A percentile compares a stretch with the other conserved stretches of the same genome.
These are phyloP conservation scores for Smittium culicis DNA, from an alignment of 371 early-diverging fungal genomes.

Conservation along the genomic window DNA sequence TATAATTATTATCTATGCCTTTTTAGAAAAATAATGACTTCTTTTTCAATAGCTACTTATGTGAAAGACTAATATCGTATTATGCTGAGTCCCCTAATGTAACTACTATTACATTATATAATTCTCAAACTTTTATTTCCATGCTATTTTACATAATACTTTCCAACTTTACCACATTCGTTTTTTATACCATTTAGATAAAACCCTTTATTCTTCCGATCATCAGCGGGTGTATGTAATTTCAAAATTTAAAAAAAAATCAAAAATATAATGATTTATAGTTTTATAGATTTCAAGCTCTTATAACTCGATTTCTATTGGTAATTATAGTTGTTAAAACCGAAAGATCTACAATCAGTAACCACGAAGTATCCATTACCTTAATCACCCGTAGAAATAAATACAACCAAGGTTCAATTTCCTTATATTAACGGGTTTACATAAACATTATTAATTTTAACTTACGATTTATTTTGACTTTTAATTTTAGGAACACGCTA, in stretches of 20 bases:
- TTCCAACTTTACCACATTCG: neutral
- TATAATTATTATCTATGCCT: neutral
- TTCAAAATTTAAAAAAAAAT: neutral
- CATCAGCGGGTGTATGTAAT: conserved; percentile 53
- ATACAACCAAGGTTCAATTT: conserved; percentile 16
- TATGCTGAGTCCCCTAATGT: neutral
- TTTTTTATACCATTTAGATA: neutral
- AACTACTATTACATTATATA: no score
- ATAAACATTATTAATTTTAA: conserved; percentile 37
- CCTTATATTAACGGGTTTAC: no score
- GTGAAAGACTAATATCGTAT: conserved; percentile 45
- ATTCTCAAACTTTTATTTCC: neutral
- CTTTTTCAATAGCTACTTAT: conserved; percentile 73
- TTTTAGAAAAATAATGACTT: conserved; percentile 66
- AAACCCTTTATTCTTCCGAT: conserved; percentile 65
- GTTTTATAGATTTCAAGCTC: neutral
- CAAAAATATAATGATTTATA: neutral
- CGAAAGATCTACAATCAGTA: neutral
- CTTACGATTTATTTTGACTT: conserved; percentile 64
- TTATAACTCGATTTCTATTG: neutral
- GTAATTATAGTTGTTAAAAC: neutral
- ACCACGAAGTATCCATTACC: neutral
- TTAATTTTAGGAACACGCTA: conserved; percentile 77
- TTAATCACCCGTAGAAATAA: neutral
- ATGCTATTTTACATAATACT: neutral